A percentile compares a stretch with the other conserved stretches of the same genome.
phyloP scores from a whole-genome alignment of 768 basidiomycete species.

The Kwoniella sp. region DNA sequence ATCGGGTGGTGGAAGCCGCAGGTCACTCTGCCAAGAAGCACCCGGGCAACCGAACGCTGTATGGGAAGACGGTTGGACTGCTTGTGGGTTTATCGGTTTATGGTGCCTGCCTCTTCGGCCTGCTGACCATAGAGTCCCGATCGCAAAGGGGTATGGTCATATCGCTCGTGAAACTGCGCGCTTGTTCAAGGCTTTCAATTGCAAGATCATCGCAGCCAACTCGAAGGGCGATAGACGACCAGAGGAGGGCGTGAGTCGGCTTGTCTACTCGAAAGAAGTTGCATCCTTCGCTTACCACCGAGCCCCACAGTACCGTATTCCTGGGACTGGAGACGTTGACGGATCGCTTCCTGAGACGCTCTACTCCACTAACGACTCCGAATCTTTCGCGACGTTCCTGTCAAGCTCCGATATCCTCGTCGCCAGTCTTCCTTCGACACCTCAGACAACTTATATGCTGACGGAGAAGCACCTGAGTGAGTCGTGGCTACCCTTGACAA shows the following conservation, averaged over 20 bases:
- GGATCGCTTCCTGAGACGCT: conserved; percentile 39
- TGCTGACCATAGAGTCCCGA: background rate
- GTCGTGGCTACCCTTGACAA: conserved; percentile 11
- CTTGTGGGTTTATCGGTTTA: conserved; percentile 34
- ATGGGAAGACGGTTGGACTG: conserved; percentile 50
- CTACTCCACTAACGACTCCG: conserved; percentile 39
- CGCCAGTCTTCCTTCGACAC: conserved; percentile 49
- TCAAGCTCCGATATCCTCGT: conserved; percentile 41
- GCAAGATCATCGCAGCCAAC: conserved; percentile 51
- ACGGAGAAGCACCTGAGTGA: conserved; percentile 38
- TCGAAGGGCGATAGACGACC: conserved; percentile 36
- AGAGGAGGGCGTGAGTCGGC: conserved; percentile 46
- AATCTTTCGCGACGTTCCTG: conserved; percentile 41
- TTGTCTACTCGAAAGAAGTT: background rate
- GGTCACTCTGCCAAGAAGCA: conserved; percentile 11
- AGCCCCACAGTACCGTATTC: conserved; percentile 39
- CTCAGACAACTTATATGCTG: conserved; percentile 39
- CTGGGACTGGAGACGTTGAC: conserved; percentile 48
- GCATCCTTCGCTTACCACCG: background rate
- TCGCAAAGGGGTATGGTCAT: conserved; percentile 46
- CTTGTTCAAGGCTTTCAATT: conserved; percentile 41
- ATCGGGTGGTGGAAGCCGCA: conserved; percentile 15
- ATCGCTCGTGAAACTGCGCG: conserved; percentile 49
- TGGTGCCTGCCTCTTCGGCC: background rate
- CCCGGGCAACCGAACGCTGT: conserved; percentile 26